Base-by-base conservation (phyloP, 73 alveolate species). In the Urostyla sp. region DNA sequence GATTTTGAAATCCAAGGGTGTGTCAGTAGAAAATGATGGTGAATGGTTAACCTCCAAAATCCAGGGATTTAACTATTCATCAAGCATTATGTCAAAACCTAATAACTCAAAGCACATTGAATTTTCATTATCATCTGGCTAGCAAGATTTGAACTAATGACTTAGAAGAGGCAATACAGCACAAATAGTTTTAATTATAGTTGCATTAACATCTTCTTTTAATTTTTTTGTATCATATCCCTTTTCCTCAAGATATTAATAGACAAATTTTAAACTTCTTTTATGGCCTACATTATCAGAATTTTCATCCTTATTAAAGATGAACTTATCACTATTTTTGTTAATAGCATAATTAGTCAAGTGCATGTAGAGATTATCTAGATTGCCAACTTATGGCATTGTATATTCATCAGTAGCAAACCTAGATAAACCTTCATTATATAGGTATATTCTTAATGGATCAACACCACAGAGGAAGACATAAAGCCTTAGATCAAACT, bases 171-270 rank as follows among this genome's bases (percentile, higher is more conserved):
- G 89, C 78, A 63, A 32, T n/a, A 67, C 89, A 3, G 89, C 74
- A 36, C 80, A 67, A 37, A 78, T 43, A 15, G 89, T 78, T 45
- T 78, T 78, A 27, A 84, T 84, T 38, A 91, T 90, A 38, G 91
- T 67, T 34, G 83, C 24, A 31, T 77, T 84, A 4, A 91, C 90
- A 40, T 67, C 73, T 28, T 40, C 37, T 63, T 77, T 60, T 24
- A 91, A 82, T 23, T 34, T 34, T 36, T 48, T 89, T 10, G 76
- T 89, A 76, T 91, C 91, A 45, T 84, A 89, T 11, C 97, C 97
- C 34, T 30, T 40, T 18, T 84, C 85, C 67, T 60, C 88, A 13
- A 91, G 55, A 35, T 78, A 50, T 10, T 63, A 5, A 72, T 57
- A 63, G 28, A 78, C 83, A 63, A 21, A 63, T 6, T 74, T 63